A percentile compares a stretch with the other conserved stretches of the same genome.
phyloP scores from a whole-genome alignment of 2,329 filamentous ascomycete species.

The Cordyceps farinosa region DNA sequence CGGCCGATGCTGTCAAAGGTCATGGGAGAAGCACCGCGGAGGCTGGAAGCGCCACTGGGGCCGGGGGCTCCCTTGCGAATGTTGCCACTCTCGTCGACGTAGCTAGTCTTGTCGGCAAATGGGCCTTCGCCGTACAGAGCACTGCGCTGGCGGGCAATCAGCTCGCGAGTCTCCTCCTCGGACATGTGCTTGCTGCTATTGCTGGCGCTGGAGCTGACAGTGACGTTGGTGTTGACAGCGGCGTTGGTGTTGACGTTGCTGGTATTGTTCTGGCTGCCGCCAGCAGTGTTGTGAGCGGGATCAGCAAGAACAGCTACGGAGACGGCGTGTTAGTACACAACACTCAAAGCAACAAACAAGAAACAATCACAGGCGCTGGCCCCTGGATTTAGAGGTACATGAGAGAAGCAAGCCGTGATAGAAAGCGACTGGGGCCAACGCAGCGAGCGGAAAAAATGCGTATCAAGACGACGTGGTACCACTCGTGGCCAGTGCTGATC shows the following conservation, averaged over 20 bases:
- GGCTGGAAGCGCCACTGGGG: constrained; percentile 58
- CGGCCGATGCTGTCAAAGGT: constrained; percentile 62
- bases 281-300: constrained; percentile 27
- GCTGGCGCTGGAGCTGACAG: constrained; percentile 15
- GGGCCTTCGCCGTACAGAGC: constrained; percentile 80
- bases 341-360: constrained; percentile 22
- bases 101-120: constrained; percentile 64
- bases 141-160: constrained; percentile 93
- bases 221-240: constrained; percentile 15
- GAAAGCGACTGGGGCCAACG: constrained; percentile 17
- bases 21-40: constrained; percentile 75
- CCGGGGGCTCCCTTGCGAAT: constrained; percentile 64
- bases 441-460: constrained; percentile 19
- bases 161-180: constrained; percentile 91
- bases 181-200: constrained; percentile 74
- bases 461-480: constrained; percentile 23
- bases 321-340: constrained; percentile 36
- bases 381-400: neutral
- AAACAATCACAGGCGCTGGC: constrained; percentile 15
- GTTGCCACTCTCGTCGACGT: constrained; percentile 64
- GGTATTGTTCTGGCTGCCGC: constrained; percentile 20
- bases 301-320: constrained; percentile 52
- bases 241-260: constrained; percentile 4
- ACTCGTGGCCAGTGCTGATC: constrained; percentile 23
- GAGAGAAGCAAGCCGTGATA: constrained; percentile 18